Percentiles rank a stretch among this genome's conserved stretches.
These are phyloP conservation scores for Dendryphion nanum DNA, from an alignment of 2,329 filamentous ascomycete genomes.

Conservation along the genomic window DNA sequence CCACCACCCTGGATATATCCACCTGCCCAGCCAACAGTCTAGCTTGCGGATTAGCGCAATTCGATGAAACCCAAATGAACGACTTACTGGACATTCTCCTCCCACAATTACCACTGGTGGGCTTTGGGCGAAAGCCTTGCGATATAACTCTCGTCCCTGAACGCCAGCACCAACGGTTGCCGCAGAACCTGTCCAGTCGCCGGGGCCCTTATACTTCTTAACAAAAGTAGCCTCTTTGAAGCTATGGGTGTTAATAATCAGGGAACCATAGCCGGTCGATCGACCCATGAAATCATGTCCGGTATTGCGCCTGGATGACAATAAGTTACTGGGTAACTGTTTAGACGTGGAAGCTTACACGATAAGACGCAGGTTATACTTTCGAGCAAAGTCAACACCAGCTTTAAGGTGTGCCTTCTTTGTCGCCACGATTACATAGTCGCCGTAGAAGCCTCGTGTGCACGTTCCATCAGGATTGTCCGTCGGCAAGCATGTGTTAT, in stretches of 20 bases:
- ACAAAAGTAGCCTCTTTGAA: conserved; percentile 32
- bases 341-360: conserved; percentile 11
- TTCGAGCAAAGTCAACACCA: conserved; percentile 33
- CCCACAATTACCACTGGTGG: conserved; percentile 36
- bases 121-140: conserved; percentile 25
- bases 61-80: neutral
- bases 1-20: conserved; percentile 46
- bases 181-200: conserved; percentile 32
- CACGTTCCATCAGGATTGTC: conserved; percentile 23
- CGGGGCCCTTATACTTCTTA: conserved; percentile 29
- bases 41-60: conserved; percentile 11
- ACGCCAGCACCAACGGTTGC: conserved; percentile 34
- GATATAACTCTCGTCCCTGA: conserved; percentile 33
- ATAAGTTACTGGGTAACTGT: neutral
- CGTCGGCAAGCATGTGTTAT: conserved; percentile 33
- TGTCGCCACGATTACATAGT: conserved; percentile 34
- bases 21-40: conserved; percentile 41
- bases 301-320: conserved; percentile 23
- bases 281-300: conserved; percentile 39
- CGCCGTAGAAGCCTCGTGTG: conserved; percentile 32
- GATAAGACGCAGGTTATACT: conserved; percentile 30
- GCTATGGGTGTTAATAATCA: conserved; percentile 38
- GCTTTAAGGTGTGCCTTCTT: conserved; percentile 31
- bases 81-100: conserved; percentile 32
- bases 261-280: conserved; percentile 30